These are phyloP conservation scores for Phytophthora kernoviae DNA, from an alignment of 352 stramenopile genomes.

Conservation along the genomic window DNA sequence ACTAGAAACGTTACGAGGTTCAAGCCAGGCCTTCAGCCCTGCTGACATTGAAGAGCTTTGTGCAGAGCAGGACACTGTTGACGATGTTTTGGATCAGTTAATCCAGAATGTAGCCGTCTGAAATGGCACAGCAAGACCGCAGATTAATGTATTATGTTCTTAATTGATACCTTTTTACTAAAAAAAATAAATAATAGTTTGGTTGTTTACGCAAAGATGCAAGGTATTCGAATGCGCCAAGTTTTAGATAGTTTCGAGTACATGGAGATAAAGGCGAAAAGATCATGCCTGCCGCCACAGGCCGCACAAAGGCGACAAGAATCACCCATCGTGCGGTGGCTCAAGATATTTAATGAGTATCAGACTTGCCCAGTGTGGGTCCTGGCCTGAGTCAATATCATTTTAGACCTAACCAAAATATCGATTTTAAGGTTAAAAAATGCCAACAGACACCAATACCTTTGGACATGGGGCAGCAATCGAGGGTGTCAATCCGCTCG, in stretches of 20 bases:
- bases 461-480: neutral
- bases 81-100: slow-evolving; percentile 43
- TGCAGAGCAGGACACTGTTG: slow-evolving; percentile 41
- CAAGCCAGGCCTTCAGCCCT: slow-evolving; percentile 25
- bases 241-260: no score
- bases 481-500: slow-evolving; percentile 8
- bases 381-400: slow-evolving; percentile 13
- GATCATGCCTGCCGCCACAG: no score
- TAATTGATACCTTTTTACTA: no score
- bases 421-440: neutral
- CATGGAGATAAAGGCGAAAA: no score
- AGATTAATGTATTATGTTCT: neutral
- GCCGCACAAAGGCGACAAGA: no score
- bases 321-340: no score
- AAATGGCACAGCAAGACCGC: neutral
- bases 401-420: slow-evolving; percentile 15
- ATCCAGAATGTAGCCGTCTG: neutral
- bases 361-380: slow-evolving; percentile 4
- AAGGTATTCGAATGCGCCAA: no score
- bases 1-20: slow-evolving; percentile 7
- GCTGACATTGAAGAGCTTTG: slow-evolving; percentile 54
- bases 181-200: no score
- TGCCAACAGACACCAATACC: neutral
- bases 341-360: slow-evolving; percentile 6
- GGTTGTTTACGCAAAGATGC: no score